phyloP scores from a whole-genome alignment of 2,329 filamentous ascomycete species.

The Fusarium anthophilum region DNA sequence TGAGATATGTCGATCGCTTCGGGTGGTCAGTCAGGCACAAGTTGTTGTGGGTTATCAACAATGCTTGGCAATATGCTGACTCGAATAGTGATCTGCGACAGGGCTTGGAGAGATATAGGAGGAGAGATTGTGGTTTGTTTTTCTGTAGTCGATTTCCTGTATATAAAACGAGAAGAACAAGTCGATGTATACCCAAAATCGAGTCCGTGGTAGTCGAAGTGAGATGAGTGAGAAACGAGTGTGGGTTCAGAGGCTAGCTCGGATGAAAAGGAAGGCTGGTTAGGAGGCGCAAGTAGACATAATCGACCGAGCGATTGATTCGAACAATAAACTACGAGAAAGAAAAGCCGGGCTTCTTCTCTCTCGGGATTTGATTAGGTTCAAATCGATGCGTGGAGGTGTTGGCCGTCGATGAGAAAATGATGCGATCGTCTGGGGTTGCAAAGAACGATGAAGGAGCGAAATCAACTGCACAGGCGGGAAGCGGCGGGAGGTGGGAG shows the following conservation, averaged over 20 bases:
- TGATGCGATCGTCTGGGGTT: conserved; percentile 35
- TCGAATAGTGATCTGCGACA: conserved; percentile 19
- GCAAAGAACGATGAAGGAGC: conserved; percentile 42
- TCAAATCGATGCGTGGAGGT: conserved; percentile 1
- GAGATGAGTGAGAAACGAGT: conserved; percentile 50
- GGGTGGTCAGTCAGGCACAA: conserved; percentile 32
- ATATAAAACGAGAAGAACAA: neutral
- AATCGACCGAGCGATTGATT: conserved; percentile 45
- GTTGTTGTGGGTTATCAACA: conserved; percentile 18
- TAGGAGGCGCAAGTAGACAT: conserved; percentile 49
- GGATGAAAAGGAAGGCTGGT: conserved; percentile 43
- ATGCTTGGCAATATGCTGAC: conserved; percentile 23
- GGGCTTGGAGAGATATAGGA: conserved; percentile 1
- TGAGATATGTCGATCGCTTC: conserved; percentile 38
- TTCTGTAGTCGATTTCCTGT: neutral
- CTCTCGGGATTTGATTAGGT: conserved; percentile 20
- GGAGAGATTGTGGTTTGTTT: conserved; percentile 1
- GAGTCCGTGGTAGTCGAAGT: conserved; percentile 24
- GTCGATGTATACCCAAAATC: conserved; percentile 1
- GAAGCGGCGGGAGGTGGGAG: conserved; percentile 33
- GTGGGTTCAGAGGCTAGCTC: conserved; percentile 61
- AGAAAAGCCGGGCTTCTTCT: conserved; percentile 27
- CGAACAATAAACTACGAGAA: conserved; percentile 29
- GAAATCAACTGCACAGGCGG: conserved; percentile 17
- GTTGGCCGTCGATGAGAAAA: conserved; percentile 30